Evolutionary conservation across 2,329 filamentous ascomycete genomes (phyloP), one percentile per base, ranked within the genome.

Genomic region (Xylaria sp.): DNA sequence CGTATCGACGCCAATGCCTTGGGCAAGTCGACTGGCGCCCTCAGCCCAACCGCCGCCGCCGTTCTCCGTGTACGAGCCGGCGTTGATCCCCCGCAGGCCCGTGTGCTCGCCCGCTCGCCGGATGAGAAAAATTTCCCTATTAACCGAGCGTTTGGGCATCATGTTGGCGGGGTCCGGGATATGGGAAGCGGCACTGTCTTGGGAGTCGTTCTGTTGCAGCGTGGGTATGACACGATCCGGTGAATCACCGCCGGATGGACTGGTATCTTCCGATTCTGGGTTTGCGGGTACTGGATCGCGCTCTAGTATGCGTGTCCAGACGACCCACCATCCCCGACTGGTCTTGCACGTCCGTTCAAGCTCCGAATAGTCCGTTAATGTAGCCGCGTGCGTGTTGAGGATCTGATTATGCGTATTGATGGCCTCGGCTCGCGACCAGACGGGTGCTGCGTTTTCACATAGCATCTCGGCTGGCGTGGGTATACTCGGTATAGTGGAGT

Each of bases 1-100:
- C 35, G 92, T 93, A 82, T 94, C 92, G 40, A 94, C 85, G 0
- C 92, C 92, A 71, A 94, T 93, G 0, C 92, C 92, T 75, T 92
- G 90, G 0, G 87, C 89, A 71, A 93, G 79, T 64, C 86, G 86
- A 23, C 84, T 86, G 1, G 89, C 87, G 2, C 87, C 88, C 27
- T 86, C 87, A 53, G 84, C 74, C 84, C 87, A 82, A 65, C 84
- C 75, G 55, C 80, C 73, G 16, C 81, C 76, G 69, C 81, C 67
- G 23, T 48, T 69, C 74, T 84, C 79, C n/a, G 75, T 77, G 21
- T 77, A 75, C 35, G 81, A 76, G 60, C 73, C 71, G 60, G 79
- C 77, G 1, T 10, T 53, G 25, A 78, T 73, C 27, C 79, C 79
- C 40, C 82, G 79, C 18, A 73, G 68, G 40, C 70, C 68, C 50